phyloP scores from a whole-genome alignment of 371 early-diverging fungal species.

The Fennellomyces sp. region DNA sequence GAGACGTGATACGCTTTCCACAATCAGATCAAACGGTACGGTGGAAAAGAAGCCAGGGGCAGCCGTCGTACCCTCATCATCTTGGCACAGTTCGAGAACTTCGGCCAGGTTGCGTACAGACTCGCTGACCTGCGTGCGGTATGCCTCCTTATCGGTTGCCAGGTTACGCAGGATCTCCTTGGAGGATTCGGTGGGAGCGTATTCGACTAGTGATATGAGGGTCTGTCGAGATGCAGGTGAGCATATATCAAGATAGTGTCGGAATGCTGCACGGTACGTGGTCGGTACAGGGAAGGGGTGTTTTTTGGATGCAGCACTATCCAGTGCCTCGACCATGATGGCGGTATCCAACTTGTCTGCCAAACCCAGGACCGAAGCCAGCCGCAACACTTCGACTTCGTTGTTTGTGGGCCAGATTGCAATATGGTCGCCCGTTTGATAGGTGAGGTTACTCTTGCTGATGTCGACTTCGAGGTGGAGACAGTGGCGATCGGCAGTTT shows the following conservation, averaged over 20 bases:
- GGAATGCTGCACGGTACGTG: conserved; percentile 84
- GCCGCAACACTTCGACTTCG: conserved; percentile 69
- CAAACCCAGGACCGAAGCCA: conserved; percentile 69
- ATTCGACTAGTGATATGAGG: conserved; percentile 59
- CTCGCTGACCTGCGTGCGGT: conserved; percentile 61
- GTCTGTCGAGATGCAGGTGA: conserved; percentile 70
- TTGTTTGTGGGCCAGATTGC: conserved; percentile 93
- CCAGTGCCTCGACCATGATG: conserved; percentile 62
- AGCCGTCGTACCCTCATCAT: conserved; percentile 18
- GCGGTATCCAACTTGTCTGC: conserved; percentile 67
- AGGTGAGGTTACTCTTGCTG: conserved; percentile 73
- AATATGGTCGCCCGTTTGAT: conserved; percentile 94
- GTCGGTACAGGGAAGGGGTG: conserved; percentile 89
- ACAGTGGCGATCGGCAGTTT: conserved; percentile 75
- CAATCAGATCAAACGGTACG: conserved; percentile 73
- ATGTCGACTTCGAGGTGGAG: conserved; percentile 94
- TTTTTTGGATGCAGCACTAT: conserved; percentile 71
- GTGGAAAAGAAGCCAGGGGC: conserved; percentile 28
- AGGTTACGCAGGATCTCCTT: conserved; percentile 53
- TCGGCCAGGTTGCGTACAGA: conserved; percentile 71
- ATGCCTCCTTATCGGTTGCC: conserved; percentile 77
- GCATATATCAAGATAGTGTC: conserved; percentile 90
- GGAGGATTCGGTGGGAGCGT: conserved; percentile 58
- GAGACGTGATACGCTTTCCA: conserved; percentile 82
- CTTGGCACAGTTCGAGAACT: conserved; percentile 47